Percentiles rank a stretch among this genome's conserved stretches.
These are phyloP conservation scores for Claviceps sorghi DNA, from an alignment of 2,329 filamentous ascomycete species.

Conservation along the genomic window DNA sequence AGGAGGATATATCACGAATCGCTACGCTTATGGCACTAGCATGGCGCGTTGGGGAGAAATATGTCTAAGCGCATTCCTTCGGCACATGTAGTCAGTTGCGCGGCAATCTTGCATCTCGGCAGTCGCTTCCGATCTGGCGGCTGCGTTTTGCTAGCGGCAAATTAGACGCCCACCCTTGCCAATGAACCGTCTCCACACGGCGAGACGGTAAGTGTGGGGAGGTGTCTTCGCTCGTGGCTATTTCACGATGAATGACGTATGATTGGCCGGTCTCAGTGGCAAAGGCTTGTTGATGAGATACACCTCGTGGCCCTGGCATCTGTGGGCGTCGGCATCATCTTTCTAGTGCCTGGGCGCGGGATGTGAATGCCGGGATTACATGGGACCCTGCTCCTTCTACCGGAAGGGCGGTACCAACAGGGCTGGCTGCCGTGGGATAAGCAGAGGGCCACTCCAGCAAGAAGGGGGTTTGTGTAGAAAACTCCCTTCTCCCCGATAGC, in stretches of 20 bases:
- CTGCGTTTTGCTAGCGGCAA: slow-evolving; percentile 11
- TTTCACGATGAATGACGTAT: slow-evolving; percentile 37
- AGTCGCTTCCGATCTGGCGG: slow-evolving; percentile 24
- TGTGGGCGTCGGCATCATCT: slow-evolving; percentile 13
- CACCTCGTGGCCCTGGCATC: slow-evolving; percentile 22
- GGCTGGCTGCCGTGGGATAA: background rate
- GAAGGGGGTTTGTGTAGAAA: background rate
- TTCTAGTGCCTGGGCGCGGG: slow-evolving; percentile 3
- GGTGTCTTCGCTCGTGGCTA: slow-evolving; percentile 17
- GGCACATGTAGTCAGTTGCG: slow-evolving; percentile 5
- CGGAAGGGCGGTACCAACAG: background rate
- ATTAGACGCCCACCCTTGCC: slow-evolving; percentile 12
- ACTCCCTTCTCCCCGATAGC: background rate
- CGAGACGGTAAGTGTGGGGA: slow-evolving; percentile 12
- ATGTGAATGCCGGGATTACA: slow-evolving; percentile 9
- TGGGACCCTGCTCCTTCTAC: slow-evolving; percentile 4
- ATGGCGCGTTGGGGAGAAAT: no score
- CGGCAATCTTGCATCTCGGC: slow-evolving; percentile 20
- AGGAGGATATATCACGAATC: no score
- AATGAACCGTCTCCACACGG: slow-evolving; percentile 13
- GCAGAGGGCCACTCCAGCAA: background rate
- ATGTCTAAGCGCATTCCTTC: no score
- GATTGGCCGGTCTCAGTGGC: slow-evolving; percentile 29
- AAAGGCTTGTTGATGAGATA: slow-evolving; percentile 13
- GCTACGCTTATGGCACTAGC: no score